These are phyloP conservation scores for Syncephalastrum sp. DNA, from an alignment of 371 early-diverging fungal genomes.

Conservation along the genomic window DNA sequence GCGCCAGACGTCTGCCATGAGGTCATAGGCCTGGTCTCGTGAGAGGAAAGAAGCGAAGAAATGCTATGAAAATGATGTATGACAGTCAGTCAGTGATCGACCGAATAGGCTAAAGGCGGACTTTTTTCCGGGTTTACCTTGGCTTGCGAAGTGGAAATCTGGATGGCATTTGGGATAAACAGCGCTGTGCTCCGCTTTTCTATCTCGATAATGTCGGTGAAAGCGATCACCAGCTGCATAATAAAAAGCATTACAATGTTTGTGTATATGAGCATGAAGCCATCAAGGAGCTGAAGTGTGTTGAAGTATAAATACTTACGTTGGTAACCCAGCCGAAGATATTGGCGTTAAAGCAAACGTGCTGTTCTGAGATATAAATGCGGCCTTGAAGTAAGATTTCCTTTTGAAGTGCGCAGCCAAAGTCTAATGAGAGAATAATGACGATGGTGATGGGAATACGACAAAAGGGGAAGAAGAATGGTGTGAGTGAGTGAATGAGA, in stretches of 20 bases:
- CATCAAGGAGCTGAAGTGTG: neutral
- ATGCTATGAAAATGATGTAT: conserved; percentile 34
- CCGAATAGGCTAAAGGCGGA: too few species aligned
- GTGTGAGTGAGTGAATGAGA: too few species aligned
- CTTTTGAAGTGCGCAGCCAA: conserved; percentile 88
- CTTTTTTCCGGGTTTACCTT: conserved; percentile 40
- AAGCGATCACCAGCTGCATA: conserved; percentile 75
- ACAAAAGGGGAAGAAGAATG: too few species aligned
- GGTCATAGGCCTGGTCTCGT: conserved; percentile 75
- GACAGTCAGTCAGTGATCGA: neutral
- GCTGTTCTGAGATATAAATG: conserved; percentile 83
- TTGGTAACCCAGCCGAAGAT: conserved; percentile 96
- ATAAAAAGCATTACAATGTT: neutral
- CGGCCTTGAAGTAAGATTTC: conserved; percentile 93
- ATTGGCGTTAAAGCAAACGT: conserved; percentile 92
- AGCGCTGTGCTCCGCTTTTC: conserved; percentile 78
- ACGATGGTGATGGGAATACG: too few species aligned
- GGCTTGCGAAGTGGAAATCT: conserved; percentile 70
- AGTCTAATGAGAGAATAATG: conserved; percentile 51
- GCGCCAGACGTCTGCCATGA: conserved; percentile 74
- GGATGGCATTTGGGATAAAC: conserved; percentile 87
- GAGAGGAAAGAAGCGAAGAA: conserved; percentile 83
- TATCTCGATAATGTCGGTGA: conserved; percentile 81
- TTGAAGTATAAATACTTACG: conserved; percentile 37
- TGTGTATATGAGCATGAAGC: neutral